Evolutionary conservation across 805 yeast genomes (phyloP), one percentile per base, ranked within the genome.

Genomic region (Teunomyces barrocoloradensis): DNA sequence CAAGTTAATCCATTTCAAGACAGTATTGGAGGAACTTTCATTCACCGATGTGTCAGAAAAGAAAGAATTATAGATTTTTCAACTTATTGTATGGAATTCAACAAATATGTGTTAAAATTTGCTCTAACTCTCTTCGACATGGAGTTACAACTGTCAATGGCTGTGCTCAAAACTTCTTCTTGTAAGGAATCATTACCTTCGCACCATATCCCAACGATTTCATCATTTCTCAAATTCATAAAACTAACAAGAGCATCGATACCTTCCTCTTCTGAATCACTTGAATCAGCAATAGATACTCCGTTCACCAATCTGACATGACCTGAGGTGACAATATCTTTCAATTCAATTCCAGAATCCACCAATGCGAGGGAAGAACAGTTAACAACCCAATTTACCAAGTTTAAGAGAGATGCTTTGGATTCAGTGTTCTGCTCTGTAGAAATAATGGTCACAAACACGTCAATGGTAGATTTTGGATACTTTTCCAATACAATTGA

Each of bases 381-480:
- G 53, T 82, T 84, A n/a, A 80, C 73, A 2, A 84, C 68, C 69
- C 83, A 79, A 20, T 77, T 73, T 18, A 72, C 61, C 45, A 77
- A 65, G 42, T 77, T 71, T 39, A 71, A 57, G 42, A 74, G 57
- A 6, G 61, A 59, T 10, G 64, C 57, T 42, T 60, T 56, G 12
- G 64, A 45, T 23, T 59, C 53, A 5, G 44, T 23, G 6, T 35
- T 33, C 5, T 48, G 50, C 28, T 27, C 42, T 3, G 71, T 60
- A n/a, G 84, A 73, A 25, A 91, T 75, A 6, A 92, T 70, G 34
- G 85, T 80, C 5, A 94, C 71, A 52, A 84, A 85, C 12, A 92
- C 77, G 58, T 85, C 94, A 48, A 92, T 88, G 15, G 91, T 82
- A 2, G 96, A 87, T 65, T 92, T 92, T 4, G 98, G 97, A 63